These are phyloP conservation scores for Arthrinium phaeospermum DNA, from an alignment of 2,329 filamentous ascomycete species.

Conservation along the genomic window DNA sequence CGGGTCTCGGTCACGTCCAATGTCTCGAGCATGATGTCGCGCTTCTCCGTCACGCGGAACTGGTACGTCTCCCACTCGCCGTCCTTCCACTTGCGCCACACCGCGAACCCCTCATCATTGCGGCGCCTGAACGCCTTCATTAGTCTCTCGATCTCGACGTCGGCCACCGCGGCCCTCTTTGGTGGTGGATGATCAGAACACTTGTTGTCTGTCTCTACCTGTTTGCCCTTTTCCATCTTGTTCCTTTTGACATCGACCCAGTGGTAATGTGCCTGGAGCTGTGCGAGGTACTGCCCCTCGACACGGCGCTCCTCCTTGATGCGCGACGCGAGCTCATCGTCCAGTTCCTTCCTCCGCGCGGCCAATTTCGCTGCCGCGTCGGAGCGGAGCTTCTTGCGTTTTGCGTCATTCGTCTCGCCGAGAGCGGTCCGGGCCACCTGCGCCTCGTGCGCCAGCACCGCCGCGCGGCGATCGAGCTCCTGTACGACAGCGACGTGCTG, in stretches of 20 bases:
- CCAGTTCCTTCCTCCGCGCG: slow-evolving; percentile 42
- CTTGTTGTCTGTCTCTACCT: background rate
- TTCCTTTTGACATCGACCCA: background rate
- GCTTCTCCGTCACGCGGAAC: slow-evolving; percentile 45
- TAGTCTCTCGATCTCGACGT: slow-evolving; percentile 37
- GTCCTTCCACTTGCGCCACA: slow-evolving; percentile 49
- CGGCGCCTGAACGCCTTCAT: slow-evolving; percentile 43
- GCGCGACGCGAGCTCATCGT: slow-evolving; percentile 48
- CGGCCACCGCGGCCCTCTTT: background rate
- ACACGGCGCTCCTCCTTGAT: slow-evolving; percentile 47
- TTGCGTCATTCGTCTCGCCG: slow-evolving; percentile 39
- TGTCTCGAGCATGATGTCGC: slow-evolving; percentile 47
- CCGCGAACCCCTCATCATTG: slow-evolving; percentile 48
- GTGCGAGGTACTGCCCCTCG: slow-evolving; percentile 50
- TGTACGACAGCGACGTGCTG: slow-evolving; percentile 47
- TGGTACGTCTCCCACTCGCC: slow-evolving; percentile 46
- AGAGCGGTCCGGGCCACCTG: slow-evolving; percentile 38
- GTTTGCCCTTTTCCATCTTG: background rate
- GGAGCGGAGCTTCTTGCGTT: slow-evolving; percentile 38
- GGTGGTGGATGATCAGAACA: background rate
- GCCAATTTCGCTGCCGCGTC: slow-evolving; percentile 37
- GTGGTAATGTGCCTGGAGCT: slow-evolving; percentile 46
- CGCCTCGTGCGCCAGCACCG: slow-evolving; percentile 33
- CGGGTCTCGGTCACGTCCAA: slow-evolving; percentile 46
- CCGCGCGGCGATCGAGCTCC: slow-evolving; percentile 45